A percentile compares a stretch with the other conserved stretches of the same genome.
Conservation (phyloP, 2,329 filamentous ascomycete species). For the Emergomyces pasteurianus region DNA sequence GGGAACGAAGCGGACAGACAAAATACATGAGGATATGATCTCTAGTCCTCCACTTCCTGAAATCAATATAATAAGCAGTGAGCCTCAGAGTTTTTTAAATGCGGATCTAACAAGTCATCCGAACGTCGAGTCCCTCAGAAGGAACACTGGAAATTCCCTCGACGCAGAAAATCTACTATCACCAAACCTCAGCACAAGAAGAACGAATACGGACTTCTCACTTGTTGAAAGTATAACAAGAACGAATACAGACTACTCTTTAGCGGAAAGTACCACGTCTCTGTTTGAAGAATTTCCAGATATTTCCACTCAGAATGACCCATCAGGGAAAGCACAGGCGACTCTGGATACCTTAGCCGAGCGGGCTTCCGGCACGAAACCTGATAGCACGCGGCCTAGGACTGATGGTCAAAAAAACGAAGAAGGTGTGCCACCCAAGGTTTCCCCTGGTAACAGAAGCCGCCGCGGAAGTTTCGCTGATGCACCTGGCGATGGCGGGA, state of each 20-base stretch:
- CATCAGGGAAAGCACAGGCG: no score
- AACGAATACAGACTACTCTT: not conserved
- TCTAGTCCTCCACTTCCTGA: not conserved
- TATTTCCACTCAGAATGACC: not conserved
- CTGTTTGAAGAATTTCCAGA: not conserved
- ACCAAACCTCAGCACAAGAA: not conserved
- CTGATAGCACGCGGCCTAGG: not conserved
- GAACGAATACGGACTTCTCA: no score
- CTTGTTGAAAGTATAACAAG: not conserved
- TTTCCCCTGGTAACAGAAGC: not conserved
- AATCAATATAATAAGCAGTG: not conserved
- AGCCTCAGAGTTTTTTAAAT: not conserved
- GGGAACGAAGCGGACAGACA: not conserved
- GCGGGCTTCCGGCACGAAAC: not conserved
- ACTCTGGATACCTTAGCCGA: not conserved
- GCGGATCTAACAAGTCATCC: not conserved
- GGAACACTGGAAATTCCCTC: not conserved
- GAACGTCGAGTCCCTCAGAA: not conserved
- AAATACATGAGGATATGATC: not conserved
- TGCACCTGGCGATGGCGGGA: not conserved
- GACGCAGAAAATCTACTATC: not conserved
- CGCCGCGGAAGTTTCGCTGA: not conserved
- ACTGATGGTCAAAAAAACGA: not conserved
- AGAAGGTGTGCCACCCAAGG: not conserved
- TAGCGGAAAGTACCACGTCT: not conserved